A percentile compares a stretch with the other conserved stretches of the same genome.
Conservation (phyloP, 345 rosid species). For the Eucalyptus marginata region DNA sequence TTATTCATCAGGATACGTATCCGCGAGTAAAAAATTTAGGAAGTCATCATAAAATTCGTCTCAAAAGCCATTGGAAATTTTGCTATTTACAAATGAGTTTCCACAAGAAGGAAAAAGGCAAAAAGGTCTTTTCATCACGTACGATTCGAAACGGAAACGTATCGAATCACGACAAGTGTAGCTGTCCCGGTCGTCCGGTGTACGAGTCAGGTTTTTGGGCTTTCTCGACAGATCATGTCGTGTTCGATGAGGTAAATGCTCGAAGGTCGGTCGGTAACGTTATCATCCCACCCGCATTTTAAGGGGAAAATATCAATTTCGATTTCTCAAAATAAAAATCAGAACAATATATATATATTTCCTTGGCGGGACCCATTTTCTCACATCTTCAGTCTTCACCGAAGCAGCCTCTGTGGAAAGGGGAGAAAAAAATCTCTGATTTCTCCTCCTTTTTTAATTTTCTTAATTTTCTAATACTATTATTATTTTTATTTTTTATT, state of each 20-base stretch:
- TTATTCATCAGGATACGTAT: background rate
- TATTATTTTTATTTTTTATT: background rate
- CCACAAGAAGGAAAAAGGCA: background rate
- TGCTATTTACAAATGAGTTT: background rate
- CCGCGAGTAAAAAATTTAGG: background rate
- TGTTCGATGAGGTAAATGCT: background rate
- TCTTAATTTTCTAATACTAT: background rate
- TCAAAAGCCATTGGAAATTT: background rate
- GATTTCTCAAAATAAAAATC: background rate
- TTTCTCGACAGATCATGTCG: background rate
- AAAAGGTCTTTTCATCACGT: background rate
- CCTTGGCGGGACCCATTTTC: background rate
- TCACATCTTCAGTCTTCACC: background rate
- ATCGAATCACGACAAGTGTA: background rate
- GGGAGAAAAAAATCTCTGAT: background rate
- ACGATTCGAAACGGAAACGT: background rate
- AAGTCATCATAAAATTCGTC: background rate
- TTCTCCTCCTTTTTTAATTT: background rate
- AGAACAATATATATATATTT: too few species aligned
- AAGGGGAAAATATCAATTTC: background rate
- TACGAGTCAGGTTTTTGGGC: background rate
- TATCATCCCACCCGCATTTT: background rate
- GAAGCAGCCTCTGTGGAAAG: background rate
- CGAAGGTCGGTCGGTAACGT: background rate
- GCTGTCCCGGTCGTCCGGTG: background rate